A percentile compares a stretch with the other conserved stretches of the same genome.
These are phyloP conservation scores for Colletotrichum theobromicola DNA, from an alignment of 2,329 filamentous ascomycete species.

Conservation along the genomic window DNA sequence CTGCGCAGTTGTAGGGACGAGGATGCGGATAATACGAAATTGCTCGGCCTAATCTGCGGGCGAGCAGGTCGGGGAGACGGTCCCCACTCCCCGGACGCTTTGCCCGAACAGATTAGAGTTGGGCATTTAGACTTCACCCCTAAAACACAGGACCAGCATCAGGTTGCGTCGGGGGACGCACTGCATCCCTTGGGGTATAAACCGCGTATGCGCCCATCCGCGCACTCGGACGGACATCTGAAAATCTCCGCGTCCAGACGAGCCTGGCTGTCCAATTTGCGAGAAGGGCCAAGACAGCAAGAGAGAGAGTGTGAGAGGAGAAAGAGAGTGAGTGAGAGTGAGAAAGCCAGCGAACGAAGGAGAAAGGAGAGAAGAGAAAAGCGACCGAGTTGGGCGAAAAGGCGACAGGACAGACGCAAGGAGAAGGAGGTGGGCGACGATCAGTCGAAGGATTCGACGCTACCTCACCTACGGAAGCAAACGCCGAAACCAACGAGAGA, in stretches of 20 bases:
- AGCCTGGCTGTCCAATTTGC: neutral
- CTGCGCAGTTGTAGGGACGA: neutral
- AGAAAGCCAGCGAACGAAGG: neutral
- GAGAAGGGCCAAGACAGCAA: neutral
- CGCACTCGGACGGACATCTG: conserved; percentile 3
- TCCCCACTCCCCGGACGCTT: neutral
- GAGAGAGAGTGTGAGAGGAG: neutral
- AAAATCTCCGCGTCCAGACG: neutral
- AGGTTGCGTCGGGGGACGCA: neutral
- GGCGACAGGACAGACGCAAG: neutral
- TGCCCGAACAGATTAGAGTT: conserved; percentile 1
- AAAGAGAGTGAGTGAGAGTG: neutral
- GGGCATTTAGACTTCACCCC: conserved; percentile 11
- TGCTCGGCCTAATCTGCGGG: neutral
- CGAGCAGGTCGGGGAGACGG: neutral
- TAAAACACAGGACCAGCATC: conserved; percentile 16
- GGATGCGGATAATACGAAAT: neutral
- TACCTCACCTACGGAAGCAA: neutral
- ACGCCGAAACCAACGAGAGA: neutral
- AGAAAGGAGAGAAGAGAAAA: neutral
- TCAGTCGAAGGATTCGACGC: neutral
- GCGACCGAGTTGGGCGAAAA: neutral
- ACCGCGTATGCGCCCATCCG: neutral
- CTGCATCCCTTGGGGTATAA: neutral
- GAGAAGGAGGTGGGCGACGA: neutral